Evolutionary conservation across 768 basidiomycete species (phyloP).

Genomic region (Boletellus emodensis): DNA sequence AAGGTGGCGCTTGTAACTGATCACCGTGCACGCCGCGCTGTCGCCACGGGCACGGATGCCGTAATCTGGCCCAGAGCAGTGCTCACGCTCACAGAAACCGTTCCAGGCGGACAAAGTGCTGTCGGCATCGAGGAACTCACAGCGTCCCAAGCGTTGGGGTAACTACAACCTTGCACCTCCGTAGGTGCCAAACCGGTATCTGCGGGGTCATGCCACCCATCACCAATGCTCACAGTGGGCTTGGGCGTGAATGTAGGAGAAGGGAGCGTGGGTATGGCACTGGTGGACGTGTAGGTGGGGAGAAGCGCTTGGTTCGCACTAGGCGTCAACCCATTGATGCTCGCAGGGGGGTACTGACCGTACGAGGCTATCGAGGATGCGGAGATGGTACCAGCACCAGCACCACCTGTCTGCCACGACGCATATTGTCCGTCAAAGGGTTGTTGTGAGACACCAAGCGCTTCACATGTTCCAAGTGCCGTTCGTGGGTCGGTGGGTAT

Average conservation of each 20-base stretch:
- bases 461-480: slow-evolving; percentile 61
- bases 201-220: slow-evolving; percentile 55
- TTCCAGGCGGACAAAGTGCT: slow-evolving; percentile 35
- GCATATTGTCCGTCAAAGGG: slow-evolving; percentile 53
- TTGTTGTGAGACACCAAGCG: slow-evolving; percentile 42
- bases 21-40: slow-evolving; percentile 7
- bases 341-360: slow-evolving; percentile 51
- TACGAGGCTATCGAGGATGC: slow-evolving; percentile 40
- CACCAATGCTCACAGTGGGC: slow-evolving; percentile 40
- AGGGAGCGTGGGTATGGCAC: slow-evolving; percentile 52
- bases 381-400: slow-evolving; percentile 47
- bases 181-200: slow-evolving; percentile 55
- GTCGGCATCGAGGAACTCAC: slow-evolving; percentile 46
- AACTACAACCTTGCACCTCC: slow-evolving; percentile 58
- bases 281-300: slow-evolving; percentile 66
- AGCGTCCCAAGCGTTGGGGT: slow-evolving; percentile 64
- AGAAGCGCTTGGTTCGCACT: slow-evolving; percentile 36
- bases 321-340: slow-evolving; percentile 42
- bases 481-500: slow-evolving; percentile 69
- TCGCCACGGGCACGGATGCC: neutral
- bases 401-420: slow-evolving; percentile 67
- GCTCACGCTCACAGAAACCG: neutral
- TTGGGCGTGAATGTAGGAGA: slow-evolving; percentile 48
- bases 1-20: neutral
- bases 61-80: neutral